Evolutionary conservation across 139 green algal genomes (phyloP).

Genomic region (Coelastrella sp.): DNA sequence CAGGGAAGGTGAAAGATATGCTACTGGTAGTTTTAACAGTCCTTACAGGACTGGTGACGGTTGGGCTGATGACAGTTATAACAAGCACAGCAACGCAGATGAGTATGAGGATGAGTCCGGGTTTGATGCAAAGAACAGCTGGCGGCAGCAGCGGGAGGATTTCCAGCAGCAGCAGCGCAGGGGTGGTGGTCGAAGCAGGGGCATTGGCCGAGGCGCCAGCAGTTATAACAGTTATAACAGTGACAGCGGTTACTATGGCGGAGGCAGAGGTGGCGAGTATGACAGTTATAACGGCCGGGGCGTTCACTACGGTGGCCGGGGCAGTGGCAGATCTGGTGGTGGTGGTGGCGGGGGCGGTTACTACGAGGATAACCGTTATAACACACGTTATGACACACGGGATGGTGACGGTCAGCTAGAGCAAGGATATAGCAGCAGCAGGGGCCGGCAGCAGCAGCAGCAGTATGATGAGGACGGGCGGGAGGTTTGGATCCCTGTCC

Average conservation of each 20-base stretch:
- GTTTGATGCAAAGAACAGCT: not conserved
- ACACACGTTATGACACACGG: too few species aligned
- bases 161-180: constrained; percentile 38
- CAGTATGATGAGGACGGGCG: not conserved
- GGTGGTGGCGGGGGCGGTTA: not conserved
- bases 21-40: not conserved
- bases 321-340: not conserved
- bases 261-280: not conserved
- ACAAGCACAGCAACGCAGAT: not conserved
- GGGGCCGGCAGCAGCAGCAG: not conserved
- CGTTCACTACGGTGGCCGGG: not conserved
- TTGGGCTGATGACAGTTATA: not conserved
- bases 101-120: not conserved
- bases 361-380: not conserved
- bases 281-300: not conserved
- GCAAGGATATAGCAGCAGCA: not conserved
- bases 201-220: not conserved
- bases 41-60: not conserved
- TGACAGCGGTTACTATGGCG: not conserved
- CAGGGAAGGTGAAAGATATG: not conserved
- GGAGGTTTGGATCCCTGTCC: constrained; percentile 22
- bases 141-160: constrained; percentile 11
- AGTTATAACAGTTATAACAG: not conserved
- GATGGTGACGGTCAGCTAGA: not conserved
- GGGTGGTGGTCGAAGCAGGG: not conserved